Percentiles rank a stretch among this genome's conserved stretches.
Conservation (phyloP, 1,139 yeast genomes). For the Yamadazyma dendronema region DNA sequence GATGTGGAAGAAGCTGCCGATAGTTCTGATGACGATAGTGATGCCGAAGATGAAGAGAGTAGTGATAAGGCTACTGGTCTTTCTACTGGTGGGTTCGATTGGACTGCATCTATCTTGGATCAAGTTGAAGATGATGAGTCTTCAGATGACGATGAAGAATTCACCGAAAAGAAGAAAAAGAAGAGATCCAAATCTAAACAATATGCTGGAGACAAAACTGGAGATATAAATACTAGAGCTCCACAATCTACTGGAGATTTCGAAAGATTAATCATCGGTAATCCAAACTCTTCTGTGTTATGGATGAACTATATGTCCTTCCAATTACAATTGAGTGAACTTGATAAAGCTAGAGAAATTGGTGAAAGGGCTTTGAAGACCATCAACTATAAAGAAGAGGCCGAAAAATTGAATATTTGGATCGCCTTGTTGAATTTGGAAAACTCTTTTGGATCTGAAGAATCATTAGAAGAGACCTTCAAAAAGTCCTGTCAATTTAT, state of each 20-base stretch:
- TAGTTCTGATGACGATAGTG: conserved; percentile 17
- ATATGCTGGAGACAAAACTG: conserved; percentile 75
- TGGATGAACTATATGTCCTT: conserved; percentile 99
- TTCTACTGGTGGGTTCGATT: conserved; percentile 82
- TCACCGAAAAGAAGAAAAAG: conserved; percentile 43
- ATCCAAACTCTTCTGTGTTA: conserved; percentile 87
- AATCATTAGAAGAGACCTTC: conserved; percentile 75
- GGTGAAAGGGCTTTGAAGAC: conserved; percentile 91
- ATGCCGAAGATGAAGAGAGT: conserved; percentile 18
- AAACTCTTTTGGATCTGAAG: conserved; percentile 86
- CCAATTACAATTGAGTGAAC: conserved; percentile 90
- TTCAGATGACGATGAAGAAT: conserved; percentile 57
- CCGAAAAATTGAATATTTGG: conserved; percentile 93
- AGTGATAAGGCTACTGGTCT: conserved; percentile 47
- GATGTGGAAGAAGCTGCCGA: conserved; percentile 19
- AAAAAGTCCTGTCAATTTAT: conserved; percentile 83
- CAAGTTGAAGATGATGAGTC: conserved; percentile 64
- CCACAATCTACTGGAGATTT: conserved; percentile 92
- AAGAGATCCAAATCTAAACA: conserved; percentile 44
- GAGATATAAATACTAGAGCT: conserved; percentile 75
- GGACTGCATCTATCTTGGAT: conserved; percentile 88
- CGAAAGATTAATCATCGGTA: conserved; percentile 86
- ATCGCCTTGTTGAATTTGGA: conserved; percentile 92
- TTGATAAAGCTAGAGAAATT: conserved; percentile 90
- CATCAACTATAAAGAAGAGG: conserved; percentile 87